Percentiles rank a stretch among this genome's conserved stretches.
phyloP scores from a whole-genome alignment of 805 yeast species.

The Yarrowia sp. region DNA sequence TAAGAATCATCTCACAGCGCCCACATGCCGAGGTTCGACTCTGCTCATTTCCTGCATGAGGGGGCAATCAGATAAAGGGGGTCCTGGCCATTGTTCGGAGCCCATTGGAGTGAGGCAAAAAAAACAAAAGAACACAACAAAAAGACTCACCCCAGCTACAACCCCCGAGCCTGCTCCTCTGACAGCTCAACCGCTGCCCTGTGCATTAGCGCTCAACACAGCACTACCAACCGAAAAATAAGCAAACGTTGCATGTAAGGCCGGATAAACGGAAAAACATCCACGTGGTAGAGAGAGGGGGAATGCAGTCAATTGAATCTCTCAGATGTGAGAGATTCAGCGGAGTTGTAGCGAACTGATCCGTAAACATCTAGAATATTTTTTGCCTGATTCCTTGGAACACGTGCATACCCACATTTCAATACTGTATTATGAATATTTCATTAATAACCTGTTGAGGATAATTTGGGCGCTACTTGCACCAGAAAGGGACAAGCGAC shows the following conservation, averaged over 20 bases:
- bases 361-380: no score
- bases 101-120: background rate
- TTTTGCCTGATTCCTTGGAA: background rate
- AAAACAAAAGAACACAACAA: background rate
- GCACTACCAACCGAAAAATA: conserved; percentile 1
- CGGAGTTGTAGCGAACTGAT: background rate
- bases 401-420: background rate
- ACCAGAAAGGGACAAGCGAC: background rate
- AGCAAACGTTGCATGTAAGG: conserved; percentile 7
- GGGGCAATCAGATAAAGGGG: conserved; percentile 12
- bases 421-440: background rate
- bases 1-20: background rate
- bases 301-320: background rate
- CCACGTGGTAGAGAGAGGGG: conserved; percentile 3
- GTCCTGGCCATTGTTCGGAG: background rate
- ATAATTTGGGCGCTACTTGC: no score
- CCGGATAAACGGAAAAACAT: conserved; percentile 23
- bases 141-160: background rate
- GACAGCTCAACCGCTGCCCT: conserved; percentile 15
- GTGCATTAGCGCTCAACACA: conserved; percentile 22
- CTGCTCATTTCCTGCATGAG: background rate
- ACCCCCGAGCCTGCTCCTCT: background rate
- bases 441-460: background rate
- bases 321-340: background rate
- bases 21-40: conserved; percentile 6